Evolutionary conservation across 352 stramenopile species (phyloP).

Genomic region (Blastocystis sp.): DNA sequence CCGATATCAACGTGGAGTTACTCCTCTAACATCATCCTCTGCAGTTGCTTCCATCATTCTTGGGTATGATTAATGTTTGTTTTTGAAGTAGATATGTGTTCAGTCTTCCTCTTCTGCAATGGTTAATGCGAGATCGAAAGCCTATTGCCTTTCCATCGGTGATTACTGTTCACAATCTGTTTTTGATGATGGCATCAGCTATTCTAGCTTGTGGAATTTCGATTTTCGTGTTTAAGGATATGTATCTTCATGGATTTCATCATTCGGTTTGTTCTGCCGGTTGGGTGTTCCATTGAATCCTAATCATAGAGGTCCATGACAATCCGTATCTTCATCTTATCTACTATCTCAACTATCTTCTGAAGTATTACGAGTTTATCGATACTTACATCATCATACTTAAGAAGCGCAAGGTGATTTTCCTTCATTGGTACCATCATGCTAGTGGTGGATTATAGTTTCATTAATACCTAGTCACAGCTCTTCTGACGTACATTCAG

Average conservation of each 20-base stretch:
- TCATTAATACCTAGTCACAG: constrained; percentile 43
- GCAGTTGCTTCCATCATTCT: constrained; percentile 26
- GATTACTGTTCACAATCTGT: constrained; percentile 43
- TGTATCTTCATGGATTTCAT: constrained; percentile 43
- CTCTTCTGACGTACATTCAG: constrained; percentile 60
- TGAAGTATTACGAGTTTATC: constrained; percentile 65
- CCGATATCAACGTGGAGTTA: constrained; percentile 13
- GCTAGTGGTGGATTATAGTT: neutral
- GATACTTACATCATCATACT: constrained; percentile 65
- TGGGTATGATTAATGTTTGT: neutral
- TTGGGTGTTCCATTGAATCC: neutral
- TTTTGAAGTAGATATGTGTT: constrained; percentile 47
- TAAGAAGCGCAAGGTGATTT: constrained; percentile 63
- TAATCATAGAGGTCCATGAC: constrained; percentile 19
- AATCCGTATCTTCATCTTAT: constrained; percentile 56
- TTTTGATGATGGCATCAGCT: constrained; percentile 25
- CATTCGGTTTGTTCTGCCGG: constrained; percentile 53
- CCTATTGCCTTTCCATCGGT: neutral
- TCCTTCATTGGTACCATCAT: constrained; percentile 63
- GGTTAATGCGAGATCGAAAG: constrained; percentile 19
- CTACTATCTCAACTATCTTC: constrained; percentile 63
- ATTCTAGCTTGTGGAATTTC: constrained; percentile 12
- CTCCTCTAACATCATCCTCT: neutral
- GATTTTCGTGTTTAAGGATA: constrained; percentile 20
- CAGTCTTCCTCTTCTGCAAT: constrained; percentile 44